phyloP scores from a whole-genome alignment of 306 rosid species.

The Medicago arabica region DNA sequence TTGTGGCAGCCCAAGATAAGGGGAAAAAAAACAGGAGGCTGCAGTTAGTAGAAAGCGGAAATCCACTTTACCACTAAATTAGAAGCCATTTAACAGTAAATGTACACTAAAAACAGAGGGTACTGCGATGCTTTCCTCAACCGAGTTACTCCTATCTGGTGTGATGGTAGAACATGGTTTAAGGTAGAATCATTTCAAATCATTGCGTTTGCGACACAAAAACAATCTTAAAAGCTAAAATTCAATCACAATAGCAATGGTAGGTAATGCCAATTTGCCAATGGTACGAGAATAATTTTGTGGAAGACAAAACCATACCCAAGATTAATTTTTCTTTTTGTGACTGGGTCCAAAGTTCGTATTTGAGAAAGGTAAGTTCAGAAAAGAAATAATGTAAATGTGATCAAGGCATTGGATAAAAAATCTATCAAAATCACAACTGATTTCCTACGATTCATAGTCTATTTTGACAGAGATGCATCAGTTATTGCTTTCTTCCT shows the following conservation, averaged over 20 bases:
- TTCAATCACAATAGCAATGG: no score
- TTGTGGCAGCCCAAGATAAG: neutral
- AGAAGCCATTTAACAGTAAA: neutral
- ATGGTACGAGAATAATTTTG: no score
- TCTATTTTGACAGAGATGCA: conserved; percentile 36
- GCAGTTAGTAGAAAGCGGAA: neutral
- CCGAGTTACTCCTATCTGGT: neutral
- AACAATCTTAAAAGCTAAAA: no score
- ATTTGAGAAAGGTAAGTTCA: conserved; percentile 22
- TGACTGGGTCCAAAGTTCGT: no score
- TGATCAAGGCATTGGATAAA: conserved; percentile 13
- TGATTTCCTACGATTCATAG: conserved; percentile 38
- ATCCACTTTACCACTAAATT: neutral
- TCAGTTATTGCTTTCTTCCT: conserved; percentile 75
- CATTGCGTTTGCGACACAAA: no score
- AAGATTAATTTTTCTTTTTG: no score
- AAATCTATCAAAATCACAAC: conserved; percentile 31
- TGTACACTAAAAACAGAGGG: neutral
- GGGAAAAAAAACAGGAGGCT: neutral
- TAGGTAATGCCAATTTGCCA: no score
- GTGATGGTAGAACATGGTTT: neutral
- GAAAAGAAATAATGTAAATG: conserved; percentile 1
- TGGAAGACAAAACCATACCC: no score
- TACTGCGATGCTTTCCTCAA: neutral
- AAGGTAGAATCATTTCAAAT: no score